A percentile compares a stretch with the other conserved stretches of the same genome.
Conservation (phyloP, 2,329 filamentous ascomycete genomes). For the Aspergillus sp. region DNA sequence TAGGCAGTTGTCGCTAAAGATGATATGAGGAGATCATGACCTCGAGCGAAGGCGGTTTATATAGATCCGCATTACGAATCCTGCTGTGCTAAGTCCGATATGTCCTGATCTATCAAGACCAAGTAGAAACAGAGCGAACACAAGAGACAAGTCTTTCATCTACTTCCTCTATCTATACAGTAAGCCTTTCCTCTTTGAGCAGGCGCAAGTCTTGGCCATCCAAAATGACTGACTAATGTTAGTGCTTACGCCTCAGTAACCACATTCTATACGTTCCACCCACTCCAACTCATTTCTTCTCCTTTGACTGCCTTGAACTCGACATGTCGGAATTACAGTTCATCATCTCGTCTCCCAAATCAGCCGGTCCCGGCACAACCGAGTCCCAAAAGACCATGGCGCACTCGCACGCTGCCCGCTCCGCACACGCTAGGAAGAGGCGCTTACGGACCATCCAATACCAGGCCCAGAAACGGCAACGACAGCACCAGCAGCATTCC, state of each 20-base stretch:
- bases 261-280: not conserved
- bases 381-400: slow-evolving; percentile 8
- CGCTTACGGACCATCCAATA: slow-evolving; percentile 18
- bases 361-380: not conserved
- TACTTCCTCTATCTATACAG: no score
- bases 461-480: slow-evolving; percentile 13
- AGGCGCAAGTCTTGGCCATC: not conserved
- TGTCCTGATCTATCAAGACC: not conserved
- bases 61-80: not conserved
- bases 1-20: not conserved
- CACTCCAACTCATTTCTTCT: not conserved
- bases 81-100: not conserved
- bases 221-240: no score
- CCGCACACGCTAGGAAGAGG: slow-evolving; percentile 15
- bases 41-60: not conserved
- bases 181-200: not conserved
- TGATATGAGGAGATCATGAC: not conserved
- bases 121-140: not conserved
- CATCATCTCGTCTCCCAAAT: not conserved
- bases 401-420: slow-evolving; percentile 19
- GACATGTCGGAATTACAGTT: not conserved
- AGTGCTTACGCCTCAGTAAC: not conserved
- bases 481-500: not conserved
- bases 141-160: not conserved
- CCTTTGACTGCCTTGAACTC: not conserved